Conservation (phyloP, 2,329 filamentous ascomycete genomes). For the Penicillium psychrosexuale region DNA sequence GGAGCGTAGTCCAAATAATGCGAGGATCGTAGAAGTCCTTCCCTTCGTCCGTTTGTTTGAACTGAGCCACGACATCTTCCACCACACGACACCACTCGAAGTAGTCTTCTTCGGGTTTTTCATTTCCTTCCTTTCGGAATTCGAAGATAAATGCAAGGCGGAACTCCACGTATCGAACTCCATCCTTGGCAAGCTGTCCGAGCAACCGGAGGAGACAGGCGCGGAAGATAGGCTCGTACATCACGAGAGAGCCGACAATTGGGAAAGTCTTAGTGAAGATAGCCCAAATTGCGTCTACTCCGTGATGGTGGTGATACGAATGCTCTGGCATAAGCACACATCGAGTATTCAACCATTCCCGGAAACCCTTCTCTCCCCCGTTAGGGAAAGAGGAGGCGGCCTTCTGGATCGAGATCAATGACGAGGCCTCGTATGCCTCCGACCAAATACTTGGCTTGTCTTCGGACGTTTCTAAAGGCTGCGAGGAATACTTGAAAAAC, state of each 20-base stretch:
- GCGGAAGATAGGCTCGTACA: conserved; percentile 88
- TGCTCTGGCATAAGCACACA: conserved; percentile 70
- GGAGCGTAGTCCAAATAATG: conserved; percentile 78
- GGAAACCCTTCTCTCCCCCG: conserved; percentile 68
- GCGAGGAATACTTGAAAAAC: conserved; percentile 60
- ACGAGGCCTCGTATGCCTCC: conserved; percentile 57
- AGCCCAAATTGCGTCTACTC: conserved; percentile 77
- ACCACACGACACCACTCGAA: conserved; percentile 68
- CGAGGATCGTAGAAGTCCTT: conserved; percentile 78
- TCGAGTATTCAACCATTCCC: conserved; percentile 71
- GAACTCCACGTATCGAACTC: conserved; percentile 80
- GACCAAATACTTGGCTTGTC: conserved; percentile 61
- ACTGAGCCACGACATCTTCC: conserved; percentile 72
- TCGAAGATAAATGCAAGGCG: conserved; percentile 70
- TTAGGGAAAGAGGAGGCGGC: conserved; percentile 74
- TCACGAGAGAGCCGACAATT: conserved; percentile 70
- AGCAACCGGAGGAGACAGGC: conserved; percentile 71
- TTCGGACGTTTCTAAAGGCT: conserved; percentile 44
- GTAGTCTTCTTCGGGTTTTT: conserved; percentile 65
- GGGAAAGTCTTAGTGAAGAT: conserved; percentile 76
- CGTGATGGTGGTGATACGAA: conserved; percentile 74
- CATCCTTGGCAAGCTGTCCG: conserved; percentile 70
- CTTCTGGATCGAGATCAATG: conserved; percentile 56
- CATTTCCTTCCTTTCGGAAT: conserved; percentile 64
- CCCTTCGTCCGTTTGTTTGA: conserved; percentile 68